These are phyloP conservation scores for Colletotrichum karsti DNA, from an alignment of 2,329 filamentous ascomycete species.

Conservation along the genomic window DNA sequence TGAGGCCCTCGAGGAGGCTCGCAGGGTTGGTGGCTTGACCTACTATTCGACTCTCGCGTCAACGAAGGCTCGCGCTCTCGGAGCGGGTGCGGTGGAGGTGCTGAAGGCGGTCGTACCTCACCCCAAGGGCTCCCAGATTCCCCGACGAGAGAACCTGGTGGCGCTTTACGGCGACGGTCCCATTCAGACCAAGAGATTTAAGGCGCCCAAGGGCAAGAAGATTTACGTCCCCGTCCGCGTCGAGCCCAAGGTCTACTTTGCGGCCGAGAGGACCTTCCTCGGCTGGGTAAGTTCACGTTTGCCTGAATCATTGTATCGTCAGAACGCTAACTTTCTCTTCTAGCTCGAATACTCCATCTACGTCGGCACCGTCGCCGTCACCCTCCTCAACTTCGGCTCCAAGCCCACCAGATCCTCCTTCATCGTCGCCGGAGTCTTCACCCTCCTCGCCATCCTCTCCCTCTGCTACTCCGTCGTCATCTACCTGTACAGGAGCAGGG, in stretches of 20 bases:
- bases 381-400: conserved; percentile 81
- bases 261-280: conserved; percentile 93
- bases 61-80: conserved; percentile 52
- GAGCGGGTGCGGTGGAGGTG: conserved; percentile 49
- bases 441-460: conserved; percentile 78
- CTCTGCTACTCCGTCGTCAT: conserved; percentile 85
- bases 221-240: conserved; percentile 97
- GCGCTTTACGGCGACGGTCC: conserved; percentile 63
- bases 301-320: background rate
- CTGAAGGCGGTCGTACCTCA: conserved; percentile 63
- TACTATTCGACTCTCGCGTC: conserved; percentile 72
- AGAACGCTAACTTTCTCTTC: conserved; percentile 31
- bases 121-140: conserved; percentile 64
- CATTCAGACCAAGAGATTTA: conserved; percentile 69
- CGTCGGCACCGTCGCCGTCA: conserved; percentile 86
- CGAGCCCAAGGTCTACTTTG: conserved; percentile 98
- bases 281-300: conserved; percentile 74
- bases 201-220: conserved; percentile 83
- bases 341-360: conserved; percentile 96
- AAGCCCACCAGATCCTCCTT: conserved; percentile 68
- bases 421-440: conserved; percentile 80
- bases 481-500: conserved; percentile 87
- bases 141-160: conserved; percentile 62
- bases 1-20: conserved; percentile 80
- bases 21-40: conserved; percentile 77